Percentiles rank a stretch among this genome's conserved stretches.
These are phyloP conservation scores for Lactifluus piperatus DNA, from an alignment of 768 basidiomycete genomes.

Conservation along the genomic window DNA sequence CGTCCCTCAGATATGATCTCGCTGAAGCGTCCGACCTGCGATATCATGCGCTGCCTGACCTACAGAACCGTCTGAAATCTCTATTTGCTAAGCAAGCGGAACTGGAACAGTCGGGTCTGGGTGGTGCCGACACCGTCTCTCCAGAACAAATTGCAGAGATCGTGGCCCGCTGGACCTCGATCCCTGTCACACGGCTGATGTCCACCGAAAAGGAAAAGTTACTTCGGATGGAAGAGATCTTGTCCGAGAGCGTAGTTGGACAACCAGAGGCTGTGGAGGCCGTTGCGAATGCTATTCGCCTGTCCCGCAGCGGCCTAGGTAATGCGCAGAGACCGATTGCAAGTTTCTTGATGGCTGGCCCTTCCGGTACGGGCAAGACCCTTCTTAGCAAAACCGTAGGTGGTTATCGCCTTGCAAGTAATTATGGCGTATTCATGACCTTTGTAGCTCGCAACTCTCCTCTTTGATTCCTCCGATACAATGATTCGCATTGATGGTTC, in stretches of 20 bases:
- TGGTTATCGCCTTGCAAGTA: constrained; percentile 7
- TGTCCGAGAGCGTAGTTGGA: constrained; percentile 73
- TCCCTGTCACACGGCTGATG: constrained; percentile 81
- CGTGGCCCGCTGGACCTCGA: constrained; percentile 86
- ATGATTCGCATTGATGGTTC: constrained; percentile 91
- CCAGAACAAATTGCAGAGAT: constrained; percentile 92
- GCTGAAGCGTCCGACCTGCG: constrained; percentile 78
- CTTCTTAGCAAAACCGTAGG: constrained; percentile 81
- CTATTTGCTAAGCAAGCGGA: constrained; percentile 65
- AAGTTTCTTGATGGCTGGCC: constrained; percentile 88
- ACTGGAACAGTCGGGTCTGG: constrained; percentile 52
- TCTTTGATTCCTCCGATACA: constrained; percentile 87
- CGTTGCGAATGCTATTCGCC: constrained; percentile 86
- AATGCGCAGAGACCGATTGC: constrained; percentile 85
- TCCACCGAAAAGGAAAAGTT: constrained; percentile 90
- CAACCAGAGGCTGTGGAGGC: constrained; percentile 88
- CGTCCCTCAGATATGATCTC: constrained; percentile 37
- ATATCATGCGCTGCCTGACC: constrained; percentile 88
- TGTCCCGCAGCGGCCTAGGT: constrained; percentile 90
- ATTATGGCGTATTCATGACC: constrained; percentile 12
- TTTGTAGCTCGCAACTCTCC: constrained; percentile 67
- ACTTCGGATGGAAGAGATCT: constrained; percentile 75
- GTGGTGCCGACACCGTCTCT: constrained; percentile 62
- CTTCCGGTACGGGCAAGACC: constrained; percentile 87
- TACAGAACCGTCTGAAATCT: constrained; percentile 60